phyloP scores from a whole-genome alignment of 2,329 filamentous ascomycete species.

The Pestalotiopsis sp. region DNA sequence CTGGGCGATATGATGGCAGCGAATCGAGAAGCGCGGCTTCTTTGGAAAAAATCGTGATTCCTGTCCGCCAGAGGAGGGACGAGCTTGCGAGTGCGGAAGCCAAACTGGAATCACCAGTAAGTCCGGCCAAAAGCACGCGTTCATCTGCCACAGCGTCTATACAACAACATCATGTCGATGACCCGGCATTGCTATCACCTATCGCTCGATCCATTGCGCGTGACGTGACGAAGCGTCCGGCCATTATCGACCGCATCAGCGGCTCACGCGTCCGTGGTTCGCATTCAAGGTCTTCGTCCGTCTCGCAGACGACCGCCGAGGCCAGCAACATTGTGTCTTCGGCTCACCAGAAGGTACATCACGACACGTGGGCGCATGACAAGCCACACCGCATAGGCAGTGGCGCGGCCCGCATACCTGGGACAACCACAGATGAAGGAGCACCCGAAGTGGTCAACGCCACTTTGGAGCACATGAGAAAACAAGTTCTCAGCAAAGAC shows the following conservation, averaged over 20 bases:
- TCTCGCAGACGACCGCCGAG: conserved; percentile 59
- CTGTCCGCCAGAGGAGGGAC: conserved; percentile 40
- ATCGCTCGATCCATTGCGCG: conserved; percentile 30
- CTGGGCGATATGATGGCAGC: conserved; percentile 39
- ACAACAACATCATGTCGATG: conserved; percentile 33
- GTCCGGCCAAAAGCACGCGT: conserved; percentile 40
- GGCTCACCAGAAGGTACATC: conserved; percentile 60
- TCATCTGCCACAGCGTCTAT: conserved; percentile 28
- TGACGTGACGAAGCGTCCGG: conserved; percentile 47
- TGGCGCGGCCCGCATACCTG: conserved; percentile 54
- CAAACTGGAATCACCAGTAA: conserved; percentile 45
- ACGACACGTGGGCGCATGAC: conserved; percentile 56
- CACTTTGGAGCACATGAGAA: conserved; percentile 72
- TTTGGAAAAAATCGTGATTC: conserved; percentile 30
- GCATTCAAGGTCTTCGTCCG: conserved; percentile 60
- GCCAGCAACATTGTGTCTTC: conserved; percentile 61
- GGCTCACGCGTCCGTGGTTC: conserved; percentile 45
- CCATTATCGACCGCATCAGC: conserved; percentile 59
- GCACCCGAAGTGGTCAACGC: conserved; percentile 62
- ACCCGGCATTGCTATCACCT: conserved; percentile 29
- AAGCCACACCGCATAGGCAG: conserved; percentile 47
- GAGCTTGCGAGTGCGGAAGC: conserved; percentile 49
- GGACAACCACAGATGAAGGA: conserved; percentile 58
- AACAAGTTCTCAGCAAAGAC: conserved; percentile 88
- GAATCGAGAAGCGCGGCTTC: conserved; percentile 29